phyloP scores from a whole-genome alignment of 2,329 filamentous ascomycete genomes.

The Aurifilum marmelostoma region DNA sequence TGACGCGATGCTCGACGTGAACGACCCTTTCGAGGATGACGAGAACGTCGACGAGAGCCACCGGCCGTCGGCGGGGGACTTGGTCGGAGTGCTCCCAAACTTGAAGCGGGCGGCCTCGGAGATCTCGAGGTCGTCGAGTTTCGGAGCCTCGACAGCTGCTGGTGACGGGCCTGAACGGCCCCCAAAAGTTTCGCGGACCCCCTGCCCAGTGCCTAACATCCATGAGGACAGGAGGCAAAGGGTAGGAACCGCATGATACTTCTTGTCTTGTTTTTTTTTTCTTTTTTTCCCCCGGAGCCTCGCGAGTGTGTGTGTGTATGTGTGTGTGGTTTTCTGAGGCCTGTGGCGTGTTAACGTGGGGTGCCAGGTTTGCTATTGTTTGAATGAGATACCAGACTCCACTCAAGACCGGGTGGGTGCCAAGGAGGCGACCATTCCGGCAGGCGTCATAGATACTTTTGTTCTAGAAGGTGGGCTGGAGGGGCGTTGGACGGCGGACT shows the following conservation, averaged over 20 bases:
- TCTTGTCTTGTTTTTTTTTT: background rate
- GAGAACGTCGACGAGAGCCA: constrained; percentile 40
- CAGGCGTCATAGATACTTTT: constrained; percentile 8
- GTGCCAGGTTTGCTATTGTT: background rate
- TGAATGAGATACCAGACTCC: constrained; percentile 13
- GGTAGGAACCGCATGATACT: constrained; percentile 38
- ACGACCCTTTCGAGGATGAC: constrained; percentile 42
- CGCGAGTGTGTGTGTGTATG: too few species aligned
- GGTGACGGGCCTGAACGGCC: constrained; percentile 35
- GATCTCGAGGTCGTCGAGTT: constrained; percentile 53
- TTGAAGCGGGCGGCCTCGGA: constrained; percentile 58
- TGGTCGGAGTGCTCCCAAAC: constrained; percentile 44
- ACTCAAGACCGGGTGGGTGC: background rate
- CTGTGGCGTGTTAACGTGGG: background rate
- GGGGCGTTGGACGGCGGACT: background rate
- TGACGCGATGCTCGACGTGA: constrained; percentile 53
- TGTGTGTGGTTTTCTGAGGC: background rate
- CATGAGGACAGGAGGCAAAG: constrained; percentile 46
- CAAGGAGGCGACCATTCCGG: background rate
- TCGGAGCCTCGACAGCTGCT: constrained; percentile 43
- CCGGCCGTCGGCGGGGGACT: constrained; percentile 51
- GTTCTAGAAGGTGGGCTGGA: background rate
- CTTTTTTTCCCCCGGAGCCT: background rate
- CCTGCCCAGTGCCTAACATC: constrained; percentile 43
- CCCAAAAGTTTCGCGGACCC: constrained; percentile 41